These are phyloP conservation scores for Metarhizium brunneum DNA, from an alignment of 2,329 filamentous ascomycete species.

Conservation along the genomic window DNA sequence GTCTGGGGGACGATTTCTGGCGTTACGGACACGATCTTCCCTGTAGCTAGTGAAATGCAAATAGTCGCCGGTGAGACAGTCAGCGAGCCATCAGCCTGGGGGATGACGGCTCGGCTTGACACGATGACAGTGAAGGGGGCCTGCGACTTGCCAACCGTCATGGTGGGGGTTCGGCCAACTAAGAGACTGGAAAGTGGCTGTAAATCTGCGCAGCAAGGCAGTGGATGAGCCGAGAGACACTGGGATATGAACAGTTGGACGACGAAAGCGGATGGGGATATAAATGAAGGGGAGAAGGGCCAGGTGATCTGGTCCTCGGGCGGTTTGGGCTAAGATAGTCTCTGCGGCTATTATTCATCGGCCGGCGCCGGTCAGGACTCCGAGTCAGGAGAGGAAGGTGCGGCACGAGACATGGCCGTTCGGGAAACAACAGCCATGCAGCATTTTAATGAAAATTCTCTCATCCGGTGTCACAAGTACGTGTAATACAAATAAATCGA, in stretches of 20 bases:
- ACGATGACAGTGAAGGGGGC: constrained; percentile 60
- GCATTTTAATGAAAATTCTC: neutral
- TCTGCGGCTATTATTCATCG: neutral
- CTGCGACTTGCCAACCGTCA: constrained; percentile 21
- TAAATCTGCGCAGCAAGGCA: neutral
- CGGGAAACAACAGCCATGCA: neutral
- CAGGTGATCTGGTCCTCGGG: neutral
- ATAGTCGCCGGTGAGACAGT: constrained; percentile 74
- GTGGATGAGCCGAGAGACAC: neutral
- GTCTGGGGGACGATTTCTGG: constrained; percentile 64
- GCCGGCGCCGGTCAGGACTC: neutral
- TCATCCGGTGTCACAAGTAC: neutral
- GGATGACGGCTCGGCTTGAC: constrained; percentile 75
- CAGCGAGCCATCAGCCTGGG: constrained; percentile 52
- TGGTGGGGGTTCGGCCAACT: constrained; percentile 10
- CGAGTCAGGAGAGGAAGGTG: neutral
- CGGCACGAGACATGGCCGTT: neutral
- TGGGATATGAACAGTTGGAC: neutral
- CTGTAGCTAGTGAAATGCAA: constrained; percentile 64
- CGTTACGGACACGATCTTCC: constrained; percentile 74
- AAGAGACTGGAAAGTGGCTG: neutral
- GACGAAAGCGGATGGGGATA: neutral
- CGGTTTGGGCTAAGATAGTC: neutral
- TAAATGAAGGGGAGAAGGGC: neutral
- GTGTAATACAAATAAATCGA: too few relatives aligned